Evolutionary conservation across 2,329 filamentous ascomycete species (phyloP), one percentile per base, ranked within the genome.

Genomic region (Tetracladium maxilliforme): DNA sequence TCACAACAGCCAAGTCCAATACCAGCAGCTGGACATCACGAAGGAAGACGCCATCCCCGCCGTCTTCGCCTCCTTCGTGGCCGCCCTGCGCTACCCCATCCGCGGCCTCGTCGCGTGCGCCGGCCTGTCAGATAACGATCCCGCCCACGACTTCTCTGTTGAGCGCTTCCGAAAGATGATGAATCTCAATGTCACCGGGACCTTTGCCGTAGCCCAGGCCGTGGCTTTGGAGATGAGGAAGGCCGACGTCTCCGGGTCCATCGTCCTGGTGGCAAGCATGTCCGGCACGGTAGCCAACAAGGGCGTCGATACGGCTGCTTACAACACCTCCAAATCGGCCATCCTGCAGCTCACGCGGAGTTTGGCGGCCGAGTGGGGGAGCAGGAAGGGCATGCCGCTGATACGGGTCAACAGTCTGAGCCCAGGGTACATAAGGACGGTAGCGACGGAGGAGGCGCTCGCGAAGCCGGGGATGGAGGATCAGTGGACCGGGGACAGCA

Each of bases 281-380:
- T 59, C 54, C 29, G 61, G 57, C 1, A 37, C 54, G 7, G 51
- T 59, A 23, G 56, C 57, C 8, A 62, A 62, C 39, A 58, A 58
- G 40, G 58, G 49, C 3, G 45, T 58, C 19, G 44, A 51, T 14
- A 55, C 48, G 4, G 44, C 54, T 6, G 52, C 48, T 0, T 69
- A 69, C 44, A 67, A 66, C 37, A 50, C 58, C 1, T 64, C 58
- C 29, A 69, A 69, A 42, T 54, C 61, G 1, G 63, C 57, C 0
- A 55, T 68, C 4, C 54, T 61, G 21, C 61, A 68, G 36, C 48
- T 68, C 2, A 47, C 49, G 2, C 51, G 61, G 14, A 60, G 50
- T 7, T 43, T 68, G 15, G 58, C 64, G 0, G 61, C 61, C 34
- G 64, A 68, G 40, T 67, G 53, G 61, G 59, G 49, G 24, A 49